These are phyloP conservation scores for Apiotrichum laibachii DNA, from an alignment of 1,284 basidiomycete species.

Conservation along the genomic window DNA sequence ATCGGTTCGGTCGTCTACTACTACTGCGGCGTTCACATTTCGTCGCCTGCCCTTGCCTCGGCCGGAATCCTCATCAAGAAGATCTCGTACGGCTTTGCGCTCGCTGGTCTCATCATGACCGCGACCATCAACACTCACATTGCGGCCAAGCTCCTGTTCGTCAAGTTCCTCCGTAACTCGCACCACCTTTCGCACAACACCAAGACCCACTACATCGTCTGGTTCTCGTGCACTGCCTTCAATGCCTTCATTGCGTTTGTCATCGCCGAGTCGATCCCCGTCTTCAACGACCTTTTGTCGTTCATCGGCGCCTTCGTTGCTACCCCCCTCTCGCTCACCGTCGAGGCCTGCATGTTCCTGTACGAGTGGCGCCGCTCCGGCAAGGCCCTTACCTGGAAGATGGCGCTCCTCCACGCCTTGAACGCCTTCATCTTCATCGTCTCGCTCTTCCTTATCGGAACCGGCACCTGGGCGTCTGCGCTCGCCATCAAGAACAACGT, in stretches of 20 bases:
- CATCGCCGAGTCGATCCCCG: conserved; percentile 24
- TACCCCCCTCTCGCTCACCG: conserved; percentile 17
- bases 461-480: conserved; percentile 31
- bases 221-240: conserved; percentile 54
- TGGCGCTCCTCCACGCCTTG: conserved; percentile 23
- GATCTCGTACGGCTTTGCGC: conserved; percentile 42
- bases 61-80: conserved; percentile 47
- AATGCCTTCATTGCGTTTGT: conserved; percentile 15
- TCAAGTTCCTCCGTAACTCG: conserved; percentile 61
- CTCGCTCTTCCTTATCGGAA: conserved; percentile 33
- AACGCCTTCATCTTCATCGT: conserved; percentile 32
- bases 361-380: conserved; percentile 19
- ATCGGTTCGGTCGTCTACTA: conserved; percentile 16
- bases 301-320: conserved; percentile 29
- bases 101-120: conserved; percentile 38
- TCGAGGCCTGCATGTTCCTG: conserved; percentile 35
- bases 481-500: conserved; percentile 24
- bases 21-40: conserved; percentile 13
- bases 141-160: conserved; percentile 62
- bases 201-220: conserved; percentile 58
- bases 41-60: conserved; percentile 43
- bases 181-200: conserved; percentile 62
- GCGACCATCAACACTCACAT: conserved; percentile 38
- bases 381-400: conserved; percentile 11
- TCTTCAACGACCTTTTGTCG: conserved; percentile 28